Evolutionary conservation across 768 basidiomycete genomes (phyloP).

Genomic region (Agaricus subrufescens): DNA sequence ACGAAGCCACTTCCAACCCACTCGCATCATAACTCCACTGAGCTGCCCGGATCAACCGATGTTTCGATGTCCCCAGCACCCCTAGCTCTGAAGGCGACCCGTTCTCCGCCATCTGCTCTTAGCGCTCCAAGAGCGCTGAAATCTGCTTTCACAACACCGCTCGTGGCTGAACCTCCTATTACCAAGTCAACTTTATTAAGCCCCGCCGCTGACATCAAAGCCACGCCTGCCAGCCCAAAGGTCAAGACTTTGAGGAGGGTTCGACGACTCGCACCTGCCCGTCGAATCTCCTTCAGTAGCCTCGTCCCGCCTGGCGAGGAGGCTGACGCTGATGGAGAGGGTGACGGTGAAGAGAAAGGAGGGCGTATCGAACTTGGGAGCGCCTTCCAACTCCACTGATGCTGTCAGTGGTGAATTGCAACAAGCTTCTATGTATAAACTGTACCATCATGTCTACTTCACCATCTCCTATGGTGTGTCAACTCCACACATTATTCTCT

Average conservation of each 20-base stretch:
- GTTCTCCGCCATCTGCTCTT: conserved; percentile 7
- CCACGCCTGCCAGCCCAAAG: conserved; percentile 21
- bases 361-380: conserved; percentile 43
- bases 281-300: conserved; percentile 66
- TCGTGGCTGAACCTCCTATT: conserved; percentile 7
- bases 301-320: conserved; percentile 34
- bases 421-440: not conserved
- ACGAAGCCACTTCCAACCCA: conserved; percentile 38
- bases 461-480: not conserved
- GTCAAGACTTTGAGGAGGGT: conserved; percentile 47
- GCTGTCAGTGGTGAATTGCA: not conserved
- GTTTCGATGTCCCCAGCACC: conserved; percentile 9
- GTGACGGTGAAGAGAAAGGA: conserved; percentile 23
- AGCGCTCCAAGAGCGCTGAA: not conserved
- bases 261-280: conserved; percentile 40
- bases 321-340: conserved; percentile 30
- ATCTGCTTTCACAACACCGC: conserved; percentile 9
- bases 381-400: conserved; percentile 46
- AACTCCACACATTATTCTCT: not conserved
- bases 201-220: conserved; percentile 10
- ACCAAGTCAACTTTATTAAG: conserved; percentile 7
- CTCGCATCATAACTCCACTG: conserved; percentile 55
- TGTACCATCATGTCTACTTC: not conserved
- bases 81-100: not conserved
- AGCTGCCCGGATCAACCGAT: conserved; percentile 41